Evolutionary conservation across 371 early-diverging fungal species (phyloP).

Genomic region (Lichtheimia corymbifera): DNA sequence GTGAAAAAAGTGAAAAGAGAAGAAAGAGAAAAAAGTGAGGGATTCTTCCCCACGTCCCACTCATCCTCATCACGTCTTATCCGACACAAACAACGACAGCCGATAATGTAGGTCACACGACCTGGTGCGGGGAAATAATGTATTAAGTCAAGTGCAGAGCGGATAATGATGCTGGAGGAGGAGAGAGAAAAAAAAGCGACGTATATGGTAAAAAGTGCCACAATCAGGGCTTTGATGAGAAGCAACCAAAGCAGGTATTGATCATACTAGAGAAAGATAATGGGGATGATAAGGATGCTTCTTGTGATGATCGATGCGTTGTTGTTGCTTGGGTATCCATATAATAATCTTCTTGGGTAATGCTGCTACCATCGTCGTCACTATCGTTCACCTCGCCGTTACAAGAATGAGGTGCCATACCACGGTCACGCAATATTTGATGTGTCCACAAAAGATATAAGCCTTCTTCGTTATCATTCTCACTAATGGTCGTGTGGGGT

Average conservation of each 20-base stretch:
- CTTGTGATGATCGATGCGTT: too few relatives aligned
- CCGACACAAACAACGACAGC: too few relatives aligned
- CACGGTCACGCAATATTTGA: slow-evolving; percentile 32
- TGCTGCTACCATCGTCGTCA: slow-evolving; percentile 30
- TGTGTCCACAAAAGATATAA: slow-evolving; percentile 35
- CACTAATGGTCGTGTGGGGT: slow-evolving; percentile 29
- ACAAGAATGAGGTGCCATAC: slow-evolving; percentile 22
- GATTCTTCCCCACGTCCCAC: not conserved
- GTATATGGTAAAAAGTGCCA: slow-evolving; percentile 1
- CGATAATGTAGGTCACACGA: too few relatives aligned
- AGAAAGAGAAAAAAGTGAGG: not conserved
- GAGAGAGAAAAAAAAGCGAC: too few relatives aligned
- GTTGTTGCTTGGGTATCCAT: too few relatives aligned
- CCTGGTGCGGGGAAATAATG: too few relatives aligned
- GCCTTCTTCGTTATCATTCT: slow-evolving; percentile 35
- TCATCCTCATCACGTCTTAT: too few relatives aligned
- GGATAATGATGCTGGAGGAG: too few relatives aligned
- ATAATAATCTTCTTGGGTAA: slow-evolving; percentile 2
- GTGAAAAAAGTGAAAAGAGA: not conserved
- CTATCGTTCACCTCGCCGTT: slow-evolving; percentile 14
- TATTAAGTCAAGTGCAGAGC: too few relatives aligned
- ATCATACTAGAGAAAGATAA: not conserved
- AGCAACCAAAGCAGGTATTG: slow-evolving; percentile 1
- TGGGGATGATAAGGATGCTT: too few relatives aligned
- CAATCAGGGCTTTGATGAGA: slow-evolving; percentile 1